Evolutionary conservation across 192 early-diverging fungal genomes (phyloP), one percentile per base, ranked within the genome.

Genomic region (Funneliformis mosseae): DNA sequence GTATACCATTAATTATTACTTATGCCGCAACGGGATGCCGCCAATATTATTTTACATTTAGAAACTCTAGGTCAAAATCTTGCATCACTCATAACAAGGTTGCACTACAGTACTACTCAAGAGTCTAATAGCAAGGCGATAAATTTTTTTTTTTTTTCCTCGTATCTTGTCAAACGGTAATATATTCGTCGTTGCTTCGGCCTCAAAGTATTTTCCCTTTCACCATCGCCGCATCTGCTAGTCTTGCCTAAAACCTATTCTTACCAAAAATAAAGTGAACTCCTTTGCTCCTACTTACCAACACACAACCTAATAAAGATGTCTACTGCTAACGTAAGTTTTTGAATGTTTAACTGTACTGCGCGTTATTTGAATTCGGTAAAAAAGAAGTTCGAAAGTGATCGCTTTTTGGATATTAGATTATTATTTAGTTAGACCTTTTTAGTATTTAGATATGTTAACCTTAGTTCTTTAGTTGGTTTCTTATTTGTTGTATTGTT

Each of bases 131-230:
- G 50, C 50, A 55, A 55, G 50, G 50, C 50, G 16, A 55, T 5
- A 45, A 21, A 21, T 55, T 55, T 66, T 67, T 67, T 64, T 67
- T 55, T 55, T 55, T 55, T 66, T 67, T 67, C 28, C 33, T 38
- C 33, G 64, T 67, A 67, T 67, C 64, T 67, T 25, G 64, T 67
- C 27, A 67, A 67, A 67, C 64, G 64, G 25, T 67, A 55, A 41
- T 72, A 8, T 72, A 39, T 9, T 72, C 70, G 70, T 72, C 42
- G 16, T 74, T 74, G 73, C 73, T 74, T 48, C 73, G 73, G 48
- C 73, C 48, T 74, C 5, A 18, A 43, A 55, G 42, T 46, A 7
- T 2, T 33, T 55, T 74, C 42, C 73, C 33, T 25, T 67, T 67
- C 33, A 67, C 64, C 64, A 33, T 33, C 33, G 64, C 33, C 64